Base-by-base conservation (phyloP, 805 yeast genomes). In the Cyberlindnera subsufficiens region DNA sequence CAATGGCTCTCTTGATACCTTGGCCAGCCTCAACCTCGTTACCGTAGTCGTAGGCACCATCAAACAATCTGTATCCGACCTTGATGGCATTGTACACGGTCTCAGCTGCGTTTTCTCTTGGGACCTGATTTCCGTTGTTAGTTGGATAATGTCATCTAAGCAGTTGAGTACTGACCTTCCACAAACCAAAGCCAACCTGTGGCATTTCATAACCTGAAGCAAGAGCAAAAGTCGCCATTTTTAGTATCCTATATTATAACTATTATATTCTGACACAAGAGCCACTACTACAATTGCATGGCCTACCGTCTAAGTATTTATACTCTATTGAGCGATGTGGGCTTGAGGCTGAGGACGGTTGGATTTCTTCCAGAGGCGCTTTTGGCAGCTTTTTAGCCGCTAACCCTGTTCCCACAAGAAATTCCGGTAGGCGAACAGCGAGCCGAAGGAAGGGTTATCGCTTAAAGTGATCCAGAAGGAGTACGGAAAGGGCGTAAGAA, bases 11-110 rank as follows among this genome's bases (percentile, higher is more conserved):
- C 42, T 65, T 68, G 35, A 69, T 60, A 33, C 73, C 76, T 44
- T 63, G 59, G 14, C 83, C 82, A 19, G 54, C 50, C 49, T 75
- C 80, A 15, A 60, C 67, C 60, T 86, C 95, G 58, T 82, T 82
- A 7, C 74, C 75, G 59, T 85, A 85, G 44, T 74, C 71, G 51
- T 75, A 75, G 5, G 91, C 91, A 20, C 87, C 77, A 59, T 85
- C 91, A 50, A 85, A 79, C 58, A 78, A 86, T 48, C 81, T 71
- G 62, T 81, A 83, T 14, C 89, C 89, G 11, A 69, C 68, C 55
- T 77, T 69, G 45, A 82, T 66, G 13, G 90, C 91, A 35, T 73
- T 68, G 52, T 69, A 69, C 14, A 81, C 83, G 20, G 81, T 77
- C 73, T 72, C 55, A 71, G 70, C 65, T 35, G 40, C 20, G 6